phyloP scores from a whole-genome alignment of 2,329 filamentous ascomycete species.

The Diaporthe citri region DNA sequence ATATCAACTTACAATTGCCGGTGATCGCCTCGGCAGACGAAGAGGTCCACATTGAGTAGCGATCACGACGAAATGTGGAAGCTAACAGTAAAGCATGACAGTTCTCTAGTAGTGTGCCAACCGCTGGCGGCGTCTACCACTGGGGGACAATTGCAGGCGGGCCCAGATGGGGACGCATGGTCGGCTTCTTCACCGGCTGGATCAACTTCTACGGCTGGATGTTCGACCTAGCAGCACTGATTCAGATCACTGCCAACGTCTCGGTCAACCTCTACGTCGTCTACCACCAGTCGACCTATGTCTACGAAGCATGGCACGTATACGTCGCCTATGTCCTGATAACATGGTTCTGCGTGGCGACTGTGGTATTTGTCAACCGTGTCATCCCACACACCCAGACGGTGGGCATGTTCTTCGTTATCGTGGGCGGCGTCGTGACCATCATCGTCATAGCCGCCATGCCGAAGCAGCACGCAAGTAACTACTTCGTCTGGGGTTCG shows the following conservation, averaged over 20 bases:
- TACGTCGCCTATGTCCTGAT: conserved; percentile 70
- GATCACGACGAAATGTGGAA: not conserved
- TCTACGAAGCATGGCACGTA: conserved; percentile 67
- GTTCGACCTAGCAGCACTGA: conserved; percentile 70
- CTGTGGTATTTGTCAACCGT: conserved; percentile 69
- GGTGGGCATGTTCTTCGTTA: conserved; percentile 67
- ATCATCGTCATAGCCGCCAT: conserved; percentile 66
- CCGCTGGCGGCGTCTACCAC: conserved; percentile 71
- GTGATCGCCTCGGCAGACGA: not conserved
- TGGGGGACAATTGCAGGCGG: conserved; percentile 72
- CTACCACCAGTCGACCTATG: conserved; percentile 66
- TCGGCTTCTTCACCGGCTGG: conserved; percentile 62
- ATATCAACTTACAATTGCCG: conserved; percentile 34
- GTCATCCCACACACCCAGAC: conserved; percentile 65
- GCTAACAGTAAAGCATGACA: conserved; percentile 56
- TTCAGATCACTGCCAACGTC: conserved; percentile 70
- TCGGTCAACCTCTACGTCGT: conserved; percentile 71
- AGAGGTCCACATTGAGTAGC: not conserved
- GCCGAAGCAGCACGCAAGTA: conserved; percentile 64
- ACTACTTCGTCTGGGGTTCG: conserved; percentile 65
- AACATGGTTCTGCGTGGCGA: conserved; percentile 64
- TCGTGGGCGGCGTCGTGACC: conserved; percentile 64
- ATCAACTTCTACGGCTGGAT: conserved; percentile 73
- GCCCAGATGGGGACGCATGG: conserved; percentile 63
- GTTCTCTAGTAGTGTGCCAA: conserved; percentile 72